phyloP scores from a whole-genome alignment of 2,329 filamentous ascomycete species.

The Trichoderma afroharzianum region DNA sequence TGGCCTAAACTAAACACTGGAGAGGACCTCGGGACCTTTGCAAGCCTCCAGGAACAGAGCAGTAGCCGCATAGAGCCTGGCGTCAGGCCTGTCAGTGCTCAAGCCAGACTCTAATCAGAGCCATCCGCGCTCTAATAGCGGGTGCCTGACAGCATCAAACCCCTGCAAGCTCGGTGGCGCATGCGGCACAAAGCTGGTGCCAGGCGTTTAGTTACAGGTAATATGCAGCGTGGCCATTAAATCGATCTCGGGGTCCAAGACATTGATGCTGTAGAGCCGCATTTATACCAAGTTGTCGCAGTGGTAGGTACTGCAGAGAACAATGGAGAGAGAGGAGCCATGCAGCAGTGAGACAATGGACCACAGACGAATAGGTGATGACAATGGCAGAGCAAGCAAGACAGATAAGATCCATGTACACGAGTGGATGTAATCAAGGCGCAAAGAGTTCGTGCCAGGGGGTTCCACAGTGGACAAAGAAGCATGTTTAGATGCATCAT shows the following conservation, averaged over 20 bases:
- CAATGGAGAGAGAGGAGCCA: neutral
- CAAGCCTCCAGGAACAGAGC: neutral
- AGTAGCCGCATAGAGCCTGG: neutral
- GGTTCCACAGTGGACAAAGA: neutral
- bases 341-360: neutral
- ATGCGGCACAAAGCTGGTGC: neutral
- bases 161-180: neutral
- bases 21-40: neutral
- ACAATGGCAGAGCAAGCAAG: neutral
- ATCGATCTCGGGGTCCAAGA: neutral
- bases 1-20: neutral
- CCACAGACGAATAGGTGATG: neutral
- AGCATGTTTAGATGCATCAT: conserved; percentile 13
- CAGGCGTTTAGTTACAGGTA: neutral
- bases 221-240: neutral
- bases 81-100: neutral
- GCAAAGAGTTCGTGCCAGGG: neutral
- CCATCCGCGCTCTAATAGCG: conserved; percentile 2
- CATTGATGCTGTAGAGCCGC: neutral
- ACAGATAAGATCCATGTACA: neutral
- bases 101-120: neutral
- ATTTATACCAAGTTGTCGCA: neutral
- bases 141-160: conserved; percentile 1
- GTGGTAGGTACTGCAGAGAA: neutral
- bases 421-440: neutral